Evolutionary conservation across 129 eudicot genomes (phyloP).

Genomic region (Helianthus tuberosus): DNA sequence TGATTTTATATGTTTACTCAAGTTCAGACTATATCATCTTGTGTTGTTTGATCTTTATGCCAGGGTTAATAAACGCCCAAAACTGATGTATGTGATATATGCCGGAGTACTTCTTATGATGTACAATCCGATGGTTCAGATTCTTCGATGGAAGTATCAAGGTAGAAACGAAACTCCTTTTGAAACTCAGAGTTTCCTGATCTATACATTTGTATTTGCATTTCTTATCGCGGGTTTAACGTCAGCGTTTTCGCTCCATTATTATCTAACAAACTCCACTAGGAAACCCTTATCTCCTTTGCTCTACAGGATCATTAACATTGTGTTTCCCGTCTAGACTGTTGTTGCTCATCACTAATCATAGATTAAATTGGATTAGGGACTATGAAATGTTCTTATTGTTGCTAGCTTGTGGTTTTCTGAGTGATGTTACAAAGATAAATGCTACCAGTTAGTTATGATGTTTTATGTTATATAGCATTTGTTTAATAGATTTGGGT

Average conservation of each 20-base stretch:
- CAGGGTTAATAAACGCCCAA: neutral
- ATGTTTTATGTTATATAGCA: too few relatives aligned
- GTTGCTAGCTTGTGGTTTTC: neutral
- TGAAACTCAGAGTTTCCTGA: neutral
- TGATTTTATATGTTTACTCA: neutral
- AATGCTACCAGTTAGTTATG: too few relatives aligned
- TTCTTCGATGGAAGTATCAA: neutral
- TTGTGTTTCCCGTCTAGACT: neutral
- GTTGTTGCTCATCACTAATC: neutral
- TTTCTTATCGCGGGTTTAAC: neutral
- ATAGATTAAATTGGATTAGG: neutral
- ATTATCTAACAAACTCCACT: neutral
- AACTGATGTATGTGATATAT: neutral
- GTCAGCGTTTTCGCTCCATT: neutral
- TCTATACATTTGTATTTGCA: neutral
- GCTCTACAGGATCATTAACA: neutral
- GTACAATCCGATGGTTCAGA: neutral
- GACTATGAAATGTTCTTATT: neutral
- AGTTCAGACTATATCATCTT: neutral
- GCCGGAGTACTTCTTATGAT: neutral
- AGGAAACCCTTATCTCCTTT: neutral
- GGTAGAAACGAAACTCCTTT: neutral
- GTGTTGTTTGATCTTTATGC: neutral
- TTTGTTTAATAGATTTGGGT: too few relatives aligned
- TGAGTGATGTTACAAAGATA: too few relatives aligned